Percentiles rank a stretch among this genome's conserved stretches.
Conservation (phyloP, 2,329 filamentous ascomycete genomes). For the Calonectria hawksworthii region DNA sequence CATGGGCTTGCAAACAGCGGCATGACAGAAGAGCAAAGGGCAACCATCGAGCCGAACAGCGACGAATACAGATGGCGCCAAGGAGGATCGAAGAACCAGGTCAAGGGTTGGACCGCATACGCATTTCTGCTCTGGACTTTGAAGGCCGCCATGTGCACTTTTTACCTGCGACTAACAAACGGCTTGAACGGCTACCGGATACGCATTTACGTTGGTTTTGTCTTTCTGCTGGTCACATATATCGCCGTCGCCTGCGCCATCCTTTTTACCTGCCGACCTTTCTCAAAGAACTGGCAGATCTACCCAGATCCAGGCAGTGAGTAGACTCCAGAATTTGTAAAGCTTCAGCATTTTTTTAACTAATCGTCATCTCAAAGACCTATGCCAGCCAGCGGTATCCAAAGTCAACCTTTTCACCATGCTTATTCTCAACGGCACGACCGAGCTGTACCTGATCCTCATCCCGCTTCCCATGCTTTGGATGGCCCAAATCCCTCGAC, state of each 20-base stretch:
- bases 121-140: slow-evolving; percentile 63
- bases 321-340: background rate
- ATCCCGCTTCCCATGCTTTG: background rate
- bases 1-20: slow-evolving; percentile 62
- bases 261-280: slow-evolving; percentile 49
- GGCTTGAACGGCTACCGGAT: slow-evolving; percentile 29
- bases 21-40: slow-evolving; percentile 64
- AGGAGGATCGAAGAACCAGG: slow-evolving; percentile 64
- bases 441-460: background rate
- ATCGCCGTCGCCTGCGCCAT: slow-evolving; percentile 48
- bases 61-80: slow-evolving; percentile 57
- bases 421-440: background rate
- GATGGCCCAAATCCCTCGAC: background rate
- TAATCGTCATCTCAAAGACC: background rate
- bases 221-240: slow-evolving; percentile 48
- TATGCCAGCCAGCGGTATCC: background rate
- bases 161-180: slow-evolving; percentile 62
- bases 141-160: slow-evolving; percentile 65
- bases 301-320: slow-evolving; percentile 54
- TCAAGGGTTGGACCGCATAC: slow-evolving; percentile 66
- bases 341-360: too few relatives aligned
- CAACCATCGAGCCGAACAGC: slow-evolving; percentile 54
- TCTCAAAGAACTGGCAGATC: slow-evolving; percentile 56
- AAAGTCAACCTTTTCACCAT: background rate
- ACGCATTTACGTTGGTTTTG: slow-evolving; percentile 48